Conservation (phyloP, 2,329 filamentous ascomycete genomes). For the Endoconidiophora polonica region DNA sequence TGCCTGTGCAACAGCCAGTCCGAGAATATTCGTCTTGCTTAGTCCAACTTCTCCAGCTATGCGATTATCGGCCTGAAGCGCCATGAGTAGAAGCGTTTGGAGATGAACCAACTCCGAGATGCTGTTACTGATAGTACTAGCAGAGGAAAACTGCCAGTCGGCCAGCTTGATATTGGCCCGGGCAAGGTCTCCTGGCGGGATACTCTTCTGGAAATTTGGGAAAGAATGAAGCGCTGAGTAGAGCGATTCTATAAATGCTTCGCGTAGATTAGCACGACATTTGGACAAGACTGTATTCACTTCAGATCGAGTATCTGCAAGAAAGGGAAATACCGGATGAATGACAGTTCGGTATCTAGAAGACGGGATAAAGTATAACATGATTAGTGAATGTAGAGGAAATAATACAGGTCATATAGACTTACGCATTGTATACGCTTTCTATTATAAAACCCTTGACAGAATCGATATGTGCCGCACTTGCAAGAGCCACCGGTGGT, state of each 20-base stretch:
- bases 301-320: slow-evolving; percentile 40
- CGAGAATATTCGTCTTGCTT: slow-evolving; percentile 39
- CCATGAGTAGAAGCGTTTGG: slow-evolving; percentile 49
- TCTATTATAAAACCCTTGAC: no score
- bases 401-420: no score
- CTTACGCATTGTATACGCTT: no score
- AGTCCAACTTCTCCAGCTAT: slow-evolving; percentile 29
- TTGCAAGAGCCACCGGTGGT: no score
- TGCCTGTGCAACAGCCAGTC: slow-evolving; percentile 47
- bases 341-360: slow-evolving; percentile 32
- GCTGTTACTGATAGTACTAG: neutral
- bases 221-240: slow-evolving; percentile 31
- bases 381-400: no score
- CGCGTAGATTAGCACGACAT: slow-evolving; percentile 38
- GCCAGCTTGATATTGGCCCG: slow-evolving; percentile 22
- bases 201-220: neutral
- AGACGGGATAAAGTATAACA: neutral
- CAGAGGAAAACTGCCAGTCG: slow-evolving; percentile 31
- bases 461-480: no score
- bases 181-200: neutral
- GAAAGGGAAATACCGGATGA: slow-evolving; percentile 50
- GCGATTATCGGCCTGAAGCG: slow-evolving; percentile 46
- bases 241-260: slow-evolving; percentile 49
- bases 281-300: slow-evolving; percentile 38
- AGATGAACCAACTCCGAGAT: slow-evolving; percentile 31